Evolutionary conservation across 2,329 filamentous ascomycete species (phyloP).

Genomic region (Microdochium paspali): DNA sequence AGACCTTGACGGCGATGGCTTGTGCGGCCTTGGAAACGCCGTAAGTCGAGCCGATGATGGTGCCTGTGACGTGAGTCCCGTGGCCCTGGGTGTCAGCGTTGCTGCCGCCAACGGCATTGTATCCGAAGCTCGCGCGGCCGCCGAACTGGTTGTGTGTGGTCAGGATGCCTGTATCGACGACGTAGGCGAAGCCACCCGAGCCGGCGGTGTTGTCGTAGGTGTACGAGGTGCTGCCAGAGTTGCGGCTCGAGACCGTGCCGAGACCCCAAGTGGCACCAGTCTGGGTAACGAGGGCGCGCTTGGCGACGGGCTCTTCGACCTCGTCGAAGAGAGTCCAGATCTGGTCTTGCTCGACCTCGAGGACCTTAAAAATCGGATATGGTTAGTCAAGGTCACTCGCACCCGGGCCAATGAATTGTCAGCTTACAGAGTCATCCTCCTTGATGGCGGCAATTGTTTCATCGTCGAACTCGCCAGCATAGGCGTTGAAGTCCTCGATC

Average conservation of each 20-base stretch:
- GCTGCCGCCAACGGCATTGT: conserved; percentile 22
- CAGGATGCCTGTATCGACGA: conserved; percentile 46
- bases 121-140: conserved; percentile 27
- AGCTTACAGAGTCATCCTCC: conserved; percentile 20
- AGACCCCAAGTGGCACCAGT: conserved; percentile 31
- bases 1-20: conserved; percentile 36
- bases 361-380: conserved; percentile 10
- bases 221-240: conserved; percentile 23
- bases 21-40: conserved; percentile 33
- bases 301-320: conserved; percentile 12
- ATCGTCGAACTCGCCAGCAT: conserved; percentile 32
- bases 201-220: conserved; percentile 31
- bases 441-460: conserved; percentile 28
- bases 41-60: conserved; percentile 30
- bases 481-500: conserved; percentile 30
- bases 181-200: conserved; percentile 34
- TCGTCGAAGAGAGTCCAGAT: conserved; percentile 13
- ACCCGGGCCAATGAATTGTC: not conserved
- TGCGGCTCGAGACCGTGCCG: conserved; percentile 31
- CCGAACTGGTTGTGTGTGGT: conserved; percentile 33
- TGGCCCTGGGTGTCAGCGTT: conserved; percentile 29
- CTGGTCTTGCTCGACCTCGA: conserved; percentile 19
- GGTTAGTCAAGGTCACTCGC: conserved; percentile 3
- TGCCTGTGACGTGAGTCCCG: conserved; percentile 37
- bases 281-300: conserved; percentile 22